Evolutionary conservation across 129 eudicot genomes (phyloP), one percentile per base, ranked within the genome.

Genomic region (Logfia minima): DNA sequence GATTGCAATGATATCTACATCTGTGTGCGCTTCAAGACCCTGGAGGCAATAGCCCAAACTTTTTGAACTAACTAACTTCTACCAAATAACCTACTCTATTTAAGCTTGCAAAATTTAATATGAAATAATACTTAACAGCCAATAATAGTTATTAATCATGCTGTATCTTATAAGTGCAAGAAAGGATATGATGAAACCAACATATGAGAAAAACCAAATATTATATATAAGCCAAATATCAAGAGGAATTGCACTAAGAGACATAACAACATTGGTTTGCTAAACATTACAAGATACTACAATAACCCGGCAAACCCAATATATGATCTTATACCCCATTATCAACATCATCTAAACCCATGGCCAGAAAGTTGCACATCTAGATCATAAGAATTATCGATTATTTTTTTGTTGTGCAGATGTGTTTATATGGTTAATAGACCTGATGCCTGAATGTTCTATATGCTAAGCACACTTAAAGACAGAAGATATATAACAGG

Each of bases 261-360:
- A 37, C 13, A n/a, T 32, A 7, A 35, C 41, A 67, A 37, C 72
- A n/a, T 66, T 32, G 51, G 29, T n/a, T 35, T 62, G 32, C 67
- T 24, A 22, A 67, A n/a, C 4, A 35, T n/a, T 67, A 19, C 28
- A 45, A 24, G 17, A 37, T 10, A 62, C 41, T 41, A 41, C n/a
- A 19, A 14, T 45, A 39, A 62, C 35, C 37, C 17, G 4, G 41
- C 41, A 61, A 39, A 28, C 45, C 39, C 28, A 41, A 4, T 7
- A 41, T 64, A 75, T 28, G 48, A 63, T 45, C 62, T 43, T 75
- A 75, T 64, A 45, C 29, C 63, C 72, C 63, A 26, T 14, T 63
- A 63, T n/a, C 1, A 6, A 41, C 43, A 41, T 75, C 58, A 37
- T 37, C 56, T 60, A 37, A 37, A 74, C 58, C 41, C 24, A 74